A percentile compares a stretch with the other conserved stretches of the same genome.
Conservation (phyloP, 1,139 yeast genomes). For the Blastobotrys persicus region DNA sequence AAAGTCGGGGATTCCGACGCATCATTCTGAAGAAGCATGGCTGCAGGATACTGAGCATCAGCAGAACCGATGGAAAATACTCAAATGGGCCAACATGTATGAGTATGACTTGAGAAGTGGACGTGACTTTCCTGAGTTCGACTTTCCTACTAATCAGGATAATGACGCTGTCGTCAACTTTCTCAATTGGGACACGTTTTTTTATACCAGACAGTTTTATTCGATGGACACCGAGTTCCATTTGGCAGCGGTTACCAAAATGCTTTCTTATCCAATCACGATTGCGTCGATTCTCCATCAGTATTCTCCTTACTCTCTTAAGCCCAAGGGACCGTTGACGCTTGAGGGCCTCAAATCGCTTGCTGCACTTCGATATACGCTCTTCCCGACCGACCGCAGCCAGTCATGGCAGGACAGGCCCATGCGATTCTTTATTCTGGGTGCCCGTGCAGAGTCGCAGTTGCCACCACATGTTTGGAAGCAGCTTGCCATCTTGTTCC, state of each 20-base stretch:
- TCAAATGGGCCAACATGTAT: constrained; percentile 84
- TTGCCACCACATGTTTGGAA: constrained; percentile 96
- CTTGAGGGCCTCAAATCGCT: constrained; percentile 89
- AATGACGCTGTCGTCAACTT: constrained; percentile 75
- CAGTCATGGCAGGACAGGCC: constrained; percentile 74
- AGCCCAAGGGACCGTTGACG: constrained; percentile 84
- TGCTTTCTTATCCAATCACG: constrained; percentile 89
- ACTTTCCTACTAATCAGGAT: constrained; percentile 81
- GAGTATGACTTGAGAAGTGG: constrained; percentile 96
- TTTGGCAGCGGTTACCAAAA: constrained; percentile 91
- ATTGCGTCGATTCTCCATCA: constrained; percentile 81
- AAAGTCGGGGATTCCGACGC: constrained; percentile 92
- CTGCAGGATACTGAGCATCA: constrained; percentile 74
- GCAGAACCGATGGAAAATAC: constrained; percentile 59
- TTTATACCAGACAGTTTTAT: constrained; percentile 87
- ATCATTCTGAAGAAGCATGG: constrained; percentile 89
- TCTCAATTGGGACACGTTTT: constrained; percentile 86
- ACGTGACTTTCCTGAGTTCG: constrained; percentile 90
- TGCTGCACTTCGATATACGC: constrained; percentile 85
- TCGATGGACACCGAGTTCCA: constrained; percentile 98
- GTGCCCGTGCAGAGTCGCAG: constrained; percentile 92
- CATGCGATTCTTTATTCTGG: constrained; percentile 80
- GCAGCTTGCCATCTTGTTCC: constrained; percentile 84
- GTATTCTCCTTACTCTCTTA: constrained; percentile 75
- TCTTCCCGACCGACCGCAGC: constrained; percentile 68